Conservation (phyloP, 2,329 filamentous ascomycete species). For the Hansfordia pulvinata region DNA sequence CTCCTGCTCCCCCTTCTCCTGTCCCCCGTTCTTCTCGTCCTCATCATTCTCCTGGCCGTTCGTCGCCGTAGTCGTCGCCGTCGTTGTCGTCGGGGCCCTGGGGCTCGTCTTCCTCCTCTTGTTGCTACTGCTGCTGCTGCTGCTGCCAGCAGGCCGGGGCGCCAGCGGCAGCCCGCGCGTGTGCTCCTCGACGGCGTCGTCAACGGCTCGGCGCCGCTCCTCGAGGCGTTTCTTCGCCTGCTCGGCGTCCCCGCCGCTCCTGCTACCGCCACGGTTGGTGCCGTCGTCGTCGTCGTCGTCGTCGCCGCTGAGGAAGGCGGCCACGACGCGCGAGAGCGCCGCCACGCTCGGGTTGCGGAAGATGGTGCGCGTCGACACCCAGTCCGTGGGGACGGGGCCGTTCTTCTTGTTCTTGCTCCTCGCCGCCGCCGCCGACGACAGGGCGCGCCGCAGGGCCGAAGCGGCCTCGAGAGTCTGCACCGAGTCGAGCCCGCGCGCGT, state of each 20-base stretch:
- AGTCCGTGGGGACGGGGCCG: constrained; percentile 2
- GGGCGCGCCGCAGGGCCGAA: constrained; percentile 4
- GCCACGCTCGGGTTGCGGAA: constrained; percentile 5
- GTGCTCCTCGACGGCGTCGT: constrained; percentile 4
- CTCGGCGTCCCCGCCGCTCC: constrained; percentile 3
- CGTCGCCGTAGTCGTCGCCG: too few relatives aligned
- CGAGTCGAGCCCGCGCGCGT: constrained; percentile 16
- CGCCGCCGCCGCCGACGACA: too few relatives aligned
- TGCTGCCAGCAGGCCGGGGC: too few relatives aligned
- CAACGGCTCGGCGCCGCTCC: background rate
- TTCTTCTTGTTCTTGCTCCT: too few relatives aligned
- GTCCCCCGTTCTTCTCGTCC: too few relatives aligned
- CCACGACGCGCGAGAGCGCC: constrained; percentile 3
- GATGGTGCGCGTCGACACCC: constrained; percentile 6
- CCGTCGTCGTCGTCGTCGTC: too few relatives aligned
- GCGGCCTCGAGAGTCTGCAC: constrained; percentile 9
- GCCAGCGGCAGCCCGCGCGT: constrained; percentile 2
- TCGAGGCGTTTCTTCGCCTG: too few relatives aligned
- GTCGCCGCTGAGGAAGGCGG: constrained; percentile 6
- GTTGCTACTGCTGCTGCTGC: background rate
- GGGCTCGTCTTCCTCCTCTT: too few relatives aligned
- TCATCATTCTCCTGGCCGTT: too few relatives aligned
- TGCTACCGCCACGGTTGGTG: constrained; percentile 2
- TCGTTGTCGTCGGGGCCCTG: background rate
- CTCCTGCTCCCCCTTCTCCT: too few relatives aligned